Conservation (phyloP, 129 eudicot genomes). For the Smallanthus sonchifolius region DNA sequence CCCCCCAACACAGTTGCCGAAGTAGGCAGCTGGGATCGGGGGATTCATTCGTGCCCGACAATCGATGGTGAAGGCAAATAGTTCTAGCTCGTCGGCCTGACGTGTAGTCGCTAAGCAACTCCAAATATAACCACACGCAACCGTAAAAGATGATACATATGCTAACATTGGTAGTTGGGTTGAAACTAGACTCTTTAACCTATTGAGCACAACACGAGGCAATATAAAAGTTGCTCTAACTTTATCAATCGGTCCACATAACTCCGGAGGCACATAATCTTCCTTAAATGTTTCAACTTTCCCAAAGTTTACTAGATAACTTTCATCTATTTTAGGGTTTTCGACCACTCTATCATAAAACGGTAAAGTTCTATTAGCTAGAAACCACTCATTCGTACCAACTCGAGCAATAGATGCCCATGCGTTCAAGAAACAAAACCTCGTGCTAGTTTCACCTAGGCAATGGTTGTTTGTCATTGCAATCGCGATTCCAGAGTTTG, state of each 20-base stretch:
- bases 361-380: slow-evolving; percentile 4
- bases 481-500: too few relatives aligned
- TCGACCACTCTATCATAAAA: slow-evolving; percentile 24
- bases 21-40: slow-evolving; percentile 1
- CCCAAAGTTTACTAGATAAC: background rate
- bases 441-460: too few relatives aligned
- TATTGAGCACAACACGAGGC: too few relatives aligned
- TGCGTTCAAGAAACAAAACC: too few relatives aligned
- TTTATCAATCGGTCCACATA: too few relatives aligned
- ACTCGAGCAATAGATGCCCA: slow-evolving; percentile 17
- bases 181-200: too few relatives aligned
- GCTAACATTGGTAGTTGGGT: too few relatives aligned
- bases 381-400: slow-evolving; percentile 3
- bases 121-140: too few relatives aligned
- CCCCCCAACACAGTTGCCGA: background rate
- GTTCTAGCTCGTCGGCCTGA: background rate
- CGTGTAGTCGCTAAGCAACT: slow-evolving; percentile 4
- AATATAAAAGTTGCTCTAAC: too few relatives aligned
- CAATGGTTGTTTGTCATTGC: too few relatives aligned
- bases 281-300: background rate
- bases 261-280: background rate
- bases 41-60: slow-evolving; percentile 2
- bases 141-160: too few relatives aligned
- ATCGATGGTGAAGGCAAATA: background rate
- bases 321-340: slow-evolving; percentile 11